phyloP scores from a whole-genome alignment of 257 asterid species.

The Scutellaria baicalensis region DNA sequence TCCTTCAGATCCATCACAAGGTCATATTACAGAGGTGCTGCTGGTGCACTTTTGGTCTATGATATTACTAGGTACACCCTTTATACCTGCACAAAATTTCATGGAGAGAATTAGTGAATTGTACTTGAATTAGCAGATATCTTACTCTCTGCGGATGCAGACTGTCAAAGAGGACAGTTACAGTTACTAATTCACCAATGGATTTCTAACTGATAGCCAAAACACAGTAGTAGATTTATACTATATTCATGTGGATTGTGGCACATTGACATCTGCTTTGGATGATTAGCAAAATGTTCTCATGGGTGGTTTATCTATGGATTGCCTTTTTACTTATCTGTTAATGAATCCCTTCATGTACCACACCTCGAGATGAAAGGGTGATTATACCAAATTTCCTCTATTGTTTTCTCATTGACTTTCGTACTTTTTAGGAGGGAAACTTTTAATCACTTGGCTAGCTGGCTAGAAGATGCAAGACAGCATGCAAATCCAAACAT shows the following conservation, averaged over 20 bases:
- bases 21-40: slow-evolving; percentile 60
- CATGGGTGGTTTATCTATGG: neutral
- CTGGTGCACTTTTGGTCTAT: slow-evolving; percentile 57
- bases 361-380: neutral
- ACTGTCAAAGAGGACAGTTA: neutral
- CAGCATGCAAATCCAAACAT: slow-evolving; percentile 62
- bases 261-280: neutral
- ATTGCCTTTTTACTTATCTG: neutral
- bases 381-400: neutral
- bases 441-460: slow-evolving; percentile 57
- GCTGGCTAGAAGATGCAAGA: slow-evolving; percentile 67
- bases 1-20: slow-evolving; percentile 59
- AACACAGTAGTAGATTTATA: neutral
- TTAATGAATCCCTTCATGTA: neutral
- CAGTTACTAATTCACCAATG: neutral
- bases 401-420: slow-evolving; percentile 2
- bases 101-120: neutral
- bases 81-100: neutral
- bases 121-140: neutral
- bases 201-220: neutral
- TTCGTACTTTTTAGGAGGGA: slow-evolving; percentile 43
- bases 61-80: slow-evolving; percentile 46
- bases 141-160: slow-evolving; percentile 8
- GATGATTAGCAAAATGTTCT: neutral
- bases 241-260: neutral